Conservation (phyloP, 2,329 filamentous ascomycete genomes). For the Dactylellina sp. region DNA sequence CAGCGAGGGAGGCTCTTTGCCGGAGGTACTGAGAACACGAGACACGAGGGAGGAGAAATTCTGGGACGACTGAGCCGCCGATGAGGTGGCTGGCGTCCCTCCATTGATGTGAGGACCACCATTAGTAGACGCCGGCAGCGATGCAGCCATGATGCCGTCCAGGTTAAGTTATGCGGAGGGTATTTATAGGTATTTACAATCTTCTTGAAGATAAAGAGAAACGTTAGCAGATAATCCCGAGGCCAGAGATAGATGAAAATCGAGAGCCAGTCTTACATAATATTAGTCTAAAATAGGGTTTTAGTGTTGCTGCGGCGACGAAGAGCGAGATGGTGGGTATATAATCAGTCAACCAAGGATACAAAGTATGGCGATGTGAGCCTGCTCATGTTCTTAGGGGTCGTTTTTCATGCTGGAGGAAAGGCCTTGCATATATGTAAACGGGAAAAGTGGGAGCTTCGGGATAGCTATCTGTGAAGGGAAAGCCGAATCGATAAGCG, state of each 20-base stretch:
- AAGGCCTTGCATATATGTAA: conserved; percentile 47
- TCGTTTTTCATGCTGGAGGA: conserved; percentile 52
- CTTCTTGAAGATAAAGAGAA: conserved; percentile 8
- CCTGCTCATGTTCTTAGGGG: conserved; percentile 57
- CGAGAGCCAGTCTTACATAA: conserved; percentile 37
- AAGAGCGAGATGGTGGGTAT: conserved; percentile 48
- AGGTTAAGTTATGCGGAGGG: conserved; percentile 23
- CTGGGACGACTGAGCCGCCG: conserved; percentile 66
- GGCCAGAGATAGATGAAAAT: conserved; percentile 8
- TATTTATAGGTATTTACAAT: conserved; percentile 27
- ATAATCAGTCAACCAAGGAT: conserved; percentile 49
- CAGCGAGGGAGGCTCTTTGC: conserved; percentile 86
- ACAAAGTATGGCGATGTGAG: conserved; percentile 48
- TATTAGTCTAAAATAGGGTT: conserved; percentile 30
- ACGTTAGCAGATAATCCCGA: conserved; percentile 6
- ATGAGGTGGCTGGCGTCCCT: conserved; percentile 35
- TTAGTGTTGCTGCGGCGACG: conserved; percentile 19
- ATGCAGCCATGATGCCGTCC: conserved; percentile 42
- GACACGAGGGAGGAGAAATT: conserved; percentile 75
- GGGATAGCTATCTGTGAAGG: conserved; percentile 55
- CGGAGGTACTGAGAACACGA: conserved; percentile 83
- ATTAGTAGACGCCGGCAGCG: conserved; percentile 33
- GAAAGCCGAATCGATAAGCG: conserved; percentile 57
- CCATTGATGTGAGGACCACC: conserved; percentile 29
- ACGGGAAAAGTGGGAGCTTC: conserved; percentile 52